Evolutionary conservation across 2,329 filamentous ascomycete species (phyloP).

Genomic region (Xylaria sp.): DNA sequence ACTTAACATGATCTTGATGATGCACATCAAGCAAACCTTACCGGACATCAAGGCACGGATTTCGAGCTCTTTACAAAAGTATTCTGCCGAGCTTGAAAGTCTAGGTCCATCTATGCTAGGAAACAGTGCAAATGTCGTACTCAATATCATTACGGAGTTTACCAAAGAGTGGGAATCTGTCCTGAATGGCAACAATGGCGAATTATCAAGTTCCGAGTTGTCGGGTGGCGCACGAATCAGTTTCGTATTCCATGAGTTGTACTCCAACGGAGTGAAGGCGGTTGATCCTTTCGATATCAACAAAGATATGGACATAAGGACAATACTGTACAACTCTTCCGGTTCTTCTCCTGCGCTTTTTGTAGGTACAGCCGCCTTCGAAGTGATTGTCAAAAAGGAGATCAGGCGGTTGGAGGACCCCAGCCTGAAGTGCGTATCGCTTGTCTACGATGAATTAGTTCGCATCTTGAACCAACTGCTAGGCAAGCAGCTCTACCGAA

Average conservation of each 20-base stretch:
- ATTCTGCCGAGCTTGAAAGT: conserved; percentile 77
- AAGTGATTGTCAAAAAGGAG: conserved; percentile 97
- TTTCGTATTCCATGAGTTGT: conserved; percentile 98
- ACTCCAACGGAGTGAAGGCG: conserved; percentile 96
- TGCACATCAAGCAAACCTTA: conserved; percentile 99
- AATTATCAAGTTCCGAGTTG: conserved; percentile 90
- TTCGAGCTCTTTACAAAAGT: conserved; percentile 91
- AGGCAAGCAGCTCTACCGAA: conserved; percentile 84
- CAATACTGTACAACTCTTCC: conserved; percentile 98
- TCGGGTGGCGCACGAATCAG: conserved; percentile 98
- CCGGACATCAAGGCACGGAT: conserved; percentile 99
- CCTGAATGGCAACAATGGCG: conserved; percentile 93
- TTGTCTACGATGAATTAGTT: conserved; percentile 97
- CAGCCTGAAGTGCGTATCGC: conserved; percentile 93
- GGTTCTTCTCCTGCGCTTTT: conserved; percentile 96
- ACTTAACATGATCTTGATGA: conserved; percentile 98
- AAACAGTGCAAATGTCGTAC: conserved; percentile 93
- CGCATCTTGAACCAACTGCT: conserved; percentile 92
- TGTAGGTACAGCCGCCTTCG: conserved; percentile 97
- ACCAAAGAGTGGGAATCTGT: conserved; percentile 97
- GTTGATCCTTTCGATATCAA: conserved; percentile 97
- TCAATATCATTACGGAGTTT: conserved; percentile 99
- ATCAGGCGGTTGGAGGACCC: conserved; percentile 97
- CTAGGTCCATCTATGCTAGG: conserved; percentile 94
- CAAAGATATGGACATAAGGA: conserved; percentile 97